These are phyloP conservation scores for Diaporthe ilicicola DNA, from an alignment of 2,329 filamentous ascomycete species.

Conservation along the genomic window DNA sequence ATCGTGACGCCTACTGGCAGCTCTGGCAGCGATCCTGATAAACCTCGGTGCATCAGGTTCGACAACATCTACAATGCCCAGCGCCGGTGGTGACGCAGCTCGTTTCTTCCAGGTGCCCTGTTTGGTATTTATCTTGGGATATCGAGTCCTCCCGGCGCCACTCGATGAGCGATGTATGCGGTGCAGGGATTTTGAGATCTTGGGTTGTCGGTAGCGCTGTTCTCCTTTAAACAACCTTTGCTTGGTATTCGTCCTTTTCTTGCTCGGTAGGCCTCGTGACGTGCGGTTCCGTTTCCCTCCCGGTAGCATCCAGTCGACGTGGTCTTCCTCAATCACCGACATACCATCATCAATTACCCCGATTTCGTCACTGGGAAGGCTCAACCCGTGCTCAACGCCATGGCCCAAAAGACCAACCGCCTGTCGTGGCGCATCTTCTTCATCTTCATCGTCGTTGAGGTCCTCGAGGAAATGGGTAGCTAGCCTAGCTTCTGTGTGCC, in stretches of 20 bases:
- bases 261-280: constrained; percentile 41
- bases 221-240: constrained; percentile 44
- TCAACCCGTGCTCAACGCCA: not conserved
- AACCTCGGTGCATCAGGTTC: constrained; percentile 63
- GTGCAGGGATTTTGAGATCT: constrained; percentile 41
- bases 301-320: constrained; percentile 60
- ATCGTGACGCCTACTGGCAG: constrained; percentile 55
- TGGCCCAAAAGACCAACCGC: not conserved
- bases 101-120: constrained; percentile 2
- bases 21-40: constrained; percentile 68
- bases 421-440: not conserved
- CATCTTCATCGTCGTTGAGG: constrained; percentile 22
- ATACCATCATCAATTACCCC: constrained; percentile 35
- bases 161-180: constrained; percentile 17
- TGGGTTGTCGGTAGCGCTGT: constrained; percentile 41
- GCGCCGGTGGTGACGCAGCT: constrained; percentile 45
- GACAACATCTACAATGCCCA: constrained; percentile 70
- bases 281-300: constrained; percentile 51
- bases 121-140: constrained; percentile 23
- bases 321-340: constrained; percentile 59
- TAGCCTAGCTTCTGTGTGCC: not conserved
- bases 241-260: constrained; percentile 39
- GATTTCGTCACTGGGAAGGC: not conserved
- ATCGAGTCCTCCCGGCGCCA: not conserved
- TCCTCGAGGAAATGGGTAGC: constrained; percentile 22